Conservation (phyloP, 139 green algal genomes). For the Chlamydomonas sphaeroides region DNA sequence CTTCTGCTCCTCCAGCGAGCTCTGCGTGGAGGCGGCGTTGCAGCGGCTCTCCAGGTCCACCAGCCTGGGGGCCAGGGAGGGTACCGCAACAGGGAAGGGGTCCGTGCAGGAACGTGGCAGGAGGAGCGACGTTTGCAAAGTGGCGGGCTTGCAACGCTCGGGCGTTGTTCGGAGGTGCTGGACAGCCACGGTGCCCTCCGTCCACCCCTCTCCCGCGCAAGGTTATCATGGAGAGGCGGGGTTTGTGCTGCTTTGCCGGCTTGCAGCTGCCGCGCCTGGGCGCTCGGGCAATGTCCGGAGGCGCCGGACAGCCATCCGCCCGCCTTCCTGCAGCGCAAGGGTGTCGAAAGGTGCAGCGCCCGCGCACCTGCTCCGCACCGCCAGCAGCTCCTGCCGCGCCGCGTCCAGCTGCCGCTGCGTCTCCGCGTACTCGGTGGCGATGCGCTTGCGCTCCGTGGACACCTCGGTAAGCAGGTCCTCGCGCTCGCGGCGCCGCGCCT, state of each 20-base stretch:
- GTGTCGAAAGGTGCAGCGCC: neutral
- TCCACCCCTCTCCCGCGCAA: too few relatives aligned
- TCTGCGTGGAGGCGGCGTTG: slow-evolving; percentile 32
- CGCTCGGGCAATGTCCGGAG: too few relatives aligned
- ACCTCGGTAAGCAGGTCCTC: slow-evolving; percentile 56
- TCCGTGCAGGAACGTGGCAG: too few relatives aligned
- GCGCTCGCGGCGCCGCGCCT: slow-evolving; percentile 55
- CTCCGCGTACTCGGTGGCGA: slow-evolving; percentile 51
- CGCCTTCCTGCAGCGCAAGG: too few relatives aligned
- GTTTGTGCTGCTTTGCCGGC: too few relatives aligned
- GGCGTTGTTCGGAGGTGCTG: too few relatives aligned
- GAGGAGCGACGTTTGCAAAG: too few relatives aligned
- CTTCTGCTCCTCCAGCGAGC: slow-evolving; percentile 41
- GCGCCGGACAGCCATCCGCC: too few relatives aligned
- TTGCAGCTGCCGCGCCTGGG: too few relatives aligned
- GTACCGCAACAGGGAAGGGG: neutral
- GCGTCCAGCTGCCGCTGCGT: slow-evolving; percentile 51
- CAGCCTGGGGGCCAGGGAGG: slow-evolving; percentile 17
- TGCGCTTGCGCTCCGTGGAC: slow-evolving; percentile 21
- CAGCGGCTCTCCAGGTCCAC: slow-evolving; percentile 56
- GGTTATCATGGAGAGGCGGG: too few relatives aligned
- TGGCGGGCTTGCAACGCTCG: too few relatives aligned
- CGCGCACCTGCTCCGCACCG: slow-evolving; percentile 44
- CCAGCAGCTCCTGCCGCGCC: slow-evolving; percentile 49
- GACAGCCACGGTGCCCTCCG: too few relatives aligned